Percentiles rank a stretch among this genome's conserved stretches.
phyloP scores from a whole-genome alignment of 495 filamentous ascomycete species.

The Lasiosphaeria ovina region DNA sequence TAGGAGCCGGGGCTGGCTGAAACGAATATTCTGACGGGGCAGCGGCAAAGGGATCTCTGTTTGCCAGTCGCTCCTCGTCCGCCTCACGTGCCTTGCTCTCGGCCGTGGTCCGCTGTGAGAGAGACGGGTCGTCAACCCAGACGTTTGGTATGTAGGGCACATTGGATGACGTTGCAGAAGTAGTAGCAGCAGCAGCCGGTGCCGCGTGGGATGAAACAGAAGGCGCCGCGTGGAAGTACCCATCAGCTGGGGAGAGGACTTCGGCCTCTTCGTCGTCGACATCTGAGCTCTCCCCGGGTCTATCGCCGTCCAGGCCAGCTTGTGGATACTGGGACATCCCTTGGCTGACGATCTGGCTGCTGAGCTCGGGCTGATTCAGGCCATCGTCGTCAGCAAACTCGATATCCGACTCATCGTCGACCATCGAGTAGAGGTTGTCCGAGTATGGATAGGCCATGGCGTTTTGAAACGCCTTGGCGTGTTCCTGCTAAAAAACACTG shows the following conservation, averaged over 20 bases:
- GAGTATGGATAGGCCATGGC: constrained; percentile 37
- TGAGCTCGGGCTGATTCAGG: constrained; percentile 12
- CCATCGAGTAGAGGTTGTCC: constrained; percentile 44
- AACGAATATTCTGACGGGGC: constrained; percentile 4
- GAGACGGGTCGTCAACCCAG: constrained; percentile 41
- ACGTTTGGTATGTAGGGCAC: constrained; percentile 43
- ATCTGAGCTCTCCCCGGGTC: not conserved
- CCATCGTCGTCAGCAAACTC: constrained; percentile 17
- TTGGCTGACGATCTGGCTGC: not conserved
- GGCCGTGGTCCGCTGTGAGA: constrained; percentile 29
- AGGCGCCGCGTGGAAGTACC: constrained; percentile 36
- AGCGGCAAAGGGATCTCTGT: constrained; percentile 3
- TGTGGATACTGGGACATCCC: constrained; percentile 2
- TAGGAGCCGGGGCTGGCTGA: constrained; percentile 8
- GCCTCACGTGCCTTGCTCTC: constrained; percentile 45
- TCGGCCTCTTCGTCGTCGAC: constrained; percentile 23
- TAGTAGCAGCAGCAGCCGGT: not conserved
- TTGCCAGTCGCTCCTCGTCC: constrained; percentile 28
- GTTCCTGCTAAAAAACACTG: not conserved
- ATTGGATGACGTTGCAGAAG: constrained; percentile 27
- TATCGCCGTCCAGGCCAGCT: not conserved
- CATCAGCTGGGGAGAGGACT: constrained; percentile 41
- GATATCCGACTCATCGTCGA: constrained; percentile 34
- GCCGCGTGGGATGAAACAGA: constrained; percentile 4
- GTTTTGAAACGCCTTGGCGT: constrained; percentile 16